A percentile compares a stretch with the other conserved stretches of the same genome.
Conservation (phyloP, 805 yeast species). For the Candida maltosa region DNA sequence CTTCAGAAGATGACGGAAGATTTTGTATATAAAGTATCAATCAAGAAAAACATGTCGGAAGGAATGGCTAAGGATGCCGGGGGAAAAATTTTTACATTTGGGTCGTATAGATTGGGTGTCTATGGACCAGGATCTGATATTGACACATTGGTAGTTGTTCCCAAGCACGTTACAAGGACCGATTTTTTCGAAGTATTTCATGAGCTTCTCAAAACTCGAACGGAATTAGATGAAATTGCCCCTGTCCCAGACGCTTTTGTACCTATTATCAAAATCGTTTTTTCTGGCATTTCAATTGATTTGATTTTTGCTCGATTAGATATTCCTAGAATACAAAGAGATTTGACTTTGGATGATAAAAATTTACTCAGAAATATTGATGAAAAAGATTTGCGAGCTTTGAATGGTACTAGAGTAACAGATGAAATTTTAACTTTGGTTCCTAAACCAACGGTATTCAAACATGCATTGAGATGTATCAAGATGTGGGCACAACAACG, state of each 20-base stretch:
- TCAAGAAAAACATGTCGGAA: slow-evolving; percentile 85
- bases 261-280: slow-evolving; percentile 87
- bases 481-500: slow-evolving; percentile 96
- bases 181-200: slow-evolving; percentile 85
- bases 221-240: slow-evolving; percentile 86
- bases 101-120: slow-evolving; percentile 91
- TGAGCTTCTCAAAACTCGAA: slow-evolving; percentile 60
- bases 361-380: slow-evolving; percentile 82
- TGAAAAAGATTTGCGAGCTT: slow-evolving; percentile 82
- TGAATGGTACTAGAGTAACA: slow-evolving; percentile 95
- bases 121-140: slow-evolving; percentile 98
- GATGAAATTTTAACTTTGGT: slow-evolving; percentile 87
- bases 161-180: slow-evolving; percentile 87
- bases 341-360: slow-evolving; percentile 76
- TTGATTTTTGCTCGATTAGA: slow-evolving; percentile 80
- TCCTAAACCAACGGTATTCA: slow-evolving; percentile 89
- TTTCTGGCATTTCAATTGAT: slow-evolving; percentile 90
- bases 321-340: slow-evolving; percentile 75
- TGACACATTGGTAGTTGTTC: slow-evolving; percentile 91
- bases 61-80: slow-evolving; percentile 98
- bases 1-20: slow-evolving; percentile 73
- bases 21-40: slow-evolving; percentile 79
- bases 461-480: slow-evolving; percentile 86
- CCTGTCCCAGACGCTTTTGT: slow-evolving; percentile 96
- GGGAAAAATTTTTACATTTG: slow-evolving; percentile 91